Evolutionary conservation across 371 early-diverging fungal genomes (phyloP).

Genomic region (Circinella minor): DNA sequence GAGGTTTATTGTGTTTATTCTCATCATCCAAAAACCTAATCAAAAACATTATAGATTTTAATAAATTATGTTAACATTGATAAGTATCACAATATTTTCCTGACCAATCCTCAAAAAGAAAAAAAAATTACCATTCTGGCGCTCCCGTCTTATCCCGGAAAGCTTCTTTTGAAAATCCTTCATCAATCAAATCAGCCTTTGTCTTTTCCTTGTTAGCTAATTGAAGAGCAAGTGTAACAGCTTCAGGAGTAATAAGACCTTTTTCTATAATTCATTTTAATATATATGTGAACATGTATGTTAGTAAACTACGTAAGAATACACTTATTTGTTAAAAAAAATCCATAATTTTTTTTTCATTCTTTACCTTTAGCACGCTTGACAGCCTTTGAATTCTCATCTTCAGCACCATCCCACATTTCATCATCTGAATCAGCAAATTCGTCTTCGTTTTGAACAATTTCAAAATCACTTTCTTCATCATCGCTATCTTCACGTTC

Average conservation of each 20-base stretch:
- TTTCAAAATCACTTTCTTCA: conserved; percentile 64
- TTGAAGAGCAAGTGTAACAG: conserved; percentile 87
- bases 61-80: conserved; percentile 14
- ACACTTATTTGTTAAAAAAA: too few relatives aligned
- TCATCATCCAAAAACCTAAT: conserved; percentile 87
- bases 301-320: too few relatives aligned
- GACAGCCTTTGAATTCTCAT: conserved; percentile 74
- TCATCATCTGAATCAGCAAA: conserved; percentile 58
- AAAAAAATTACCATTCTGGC: conserved; percentile 73
- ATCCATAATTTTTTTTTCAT: background rate
- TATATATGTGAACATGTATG: too few relatives aligned
- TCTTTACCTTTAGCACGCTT: conserved; percentile 49
- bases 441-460: conserved; percentile 60
- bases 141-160: conserved; percentile 86
- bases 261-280: conserved; percentile 30
- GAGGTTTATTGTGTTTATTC: conserved; percentile 82
- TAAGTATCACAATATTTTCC: too few relatives aligned
- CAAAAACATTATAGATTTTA: background rate
- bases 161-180: conserved; percentile 88
- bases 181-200: conserved; percentile 82
- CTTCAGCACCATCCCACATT: conserved; percentile 70
- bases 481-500: conserved; percentile 39
- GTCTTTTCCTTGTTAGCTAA: conserved; percentile 80
- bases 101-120: too few relatives aligned
- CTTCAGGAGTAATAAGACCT: conserved; percentile 80